phyloP scores from a whole-genome alignment of 192 early-diverging fungal genomes.

The Coemansia sp. region DNA sequence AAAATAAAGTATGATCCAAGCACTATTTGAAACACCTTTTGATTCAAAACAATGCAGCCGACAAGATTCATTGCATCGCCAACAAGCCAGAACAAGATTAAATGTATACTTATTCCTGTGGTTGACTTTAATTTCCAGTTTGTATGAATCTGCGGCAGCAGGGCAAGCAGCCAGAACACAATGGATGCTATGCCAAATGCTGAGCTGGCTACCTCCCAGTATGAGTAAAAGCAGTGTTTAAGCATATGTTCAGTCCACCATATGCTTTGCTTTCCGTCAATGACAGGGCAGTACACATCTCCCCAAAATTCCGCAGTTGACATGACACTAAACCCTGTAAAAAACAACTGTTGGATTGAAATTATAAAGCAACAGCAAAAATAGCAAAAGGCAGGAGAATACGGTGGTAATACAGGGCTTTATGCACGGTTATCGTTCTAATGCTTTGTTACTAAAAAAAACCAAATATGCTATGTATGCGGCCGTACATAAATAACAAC shows the following conservation, averaged over 20 bases:
- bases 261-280: slow-evolving; percentile 13
- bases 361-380: too few relatives aligned
- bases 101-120: slow-evolving; percentile 16
- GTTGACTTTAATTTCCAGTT: slow-evolving; percentile 37
- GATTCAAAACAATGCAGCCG: slow-evolving; percentile 69
- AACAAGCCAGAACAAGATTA: slow-evolving; percentile 35
- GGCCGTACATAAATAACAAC: not conserved
- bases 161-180: slow-evolving; percentile 29
- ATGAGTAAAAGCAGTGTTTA: slow-evolving; percentile 21
- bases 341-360: too few relatives aligned
- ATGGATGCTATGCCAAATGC: slow-evolving; percentile 19
- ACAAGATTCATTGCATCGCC: slow-evolving; percentile 73
- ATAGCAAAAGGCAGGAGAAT: too few relatives aligned
- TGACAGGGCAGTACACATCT: slow-evolving; percentile 13
- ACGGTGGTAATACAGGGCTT: not conserved
- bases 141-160: slow-evolving; percentile 30
- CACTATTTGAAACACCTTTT: slow-evolving; percentile 69
- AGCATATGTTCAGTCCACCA: slow-evolving; percentile 25
- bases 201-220: slow-evolving; percentile 18
- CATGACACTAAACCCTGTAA: not conserved
- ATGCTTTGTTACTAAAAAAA: not conserved
- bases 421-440: not conserved
- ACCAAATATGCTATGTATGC: not conserved
- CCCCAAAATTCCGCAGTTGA: not conserved
- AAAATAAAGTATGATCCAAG: slow-evolving; percentile 52